phyloP scores from a whole-genome alignment of 1,284 basidiomycete species.

The Ustilago xerochloae region DNA sequence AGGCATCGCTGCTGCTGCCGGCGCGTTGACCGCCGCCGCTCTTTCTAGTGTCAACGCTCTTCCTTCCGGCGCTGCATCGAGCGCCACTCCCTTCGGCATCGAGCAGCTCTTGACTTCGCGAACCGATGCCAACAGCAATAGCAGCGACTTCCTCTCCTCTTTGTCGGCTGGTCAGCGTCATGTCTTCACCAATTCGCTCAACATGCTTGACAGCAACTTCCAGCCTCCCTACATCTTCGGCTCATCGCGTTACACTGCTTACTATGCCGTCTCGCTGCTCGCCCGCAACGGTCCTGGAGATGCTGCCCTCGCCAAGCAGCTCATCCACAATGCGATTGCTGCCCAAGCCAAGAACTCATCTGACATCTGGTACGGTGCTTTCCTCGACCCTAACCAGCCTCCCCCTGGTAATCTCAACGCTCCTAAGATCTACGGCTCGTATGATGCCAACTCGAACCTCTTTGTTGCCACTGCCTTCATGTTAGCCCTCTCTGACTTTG shows the following conservation, averaged over 20 bases:
- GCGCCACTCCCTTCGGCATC: background rate
- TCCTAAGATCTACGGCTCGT: slow-evolving; percentile 38
- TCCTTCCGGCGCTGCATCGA: background rate
- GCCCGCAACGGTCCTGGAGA: slow-evolving; percentile 37
- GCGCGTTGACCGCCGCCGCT: slow-evolving; percentile 3
- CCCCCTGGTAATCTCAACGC: slow-evolving; percentile 29
- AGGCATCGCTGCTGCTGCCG: slow-evolving; percentile 11
- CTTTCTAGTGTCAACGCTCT: slow-evolving; percentile 8
- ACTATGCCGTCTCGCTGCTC: slow-evolving; percentile 36
- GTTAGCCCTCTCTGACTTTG: slow-evolving; percentile 32
- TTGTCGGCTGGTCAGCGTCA: slow-evolving; percentile 27
- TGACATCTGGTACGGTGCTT: slow-evolving; percentile 40
- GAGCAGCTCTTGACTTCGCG: slow-evolving; percentile 17
- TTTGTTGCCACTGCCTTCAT: slow-evolving; percentile 43
- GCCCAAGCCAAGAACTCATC: slow-evolving; percentile 24
- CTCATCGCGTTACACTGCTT: slow-evolving; percentile 35
- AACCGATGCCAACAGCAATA: slow-evolving; percentile 4
- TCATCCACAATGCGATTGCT: slow-evolving; percentile 29
- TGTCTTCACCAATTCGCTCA: slow-evolving; percentile 19
- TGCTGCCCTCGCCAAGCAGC: slow-evolving; percentile 21
- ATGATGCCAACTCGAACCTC: slow-evolving; percentile 40
- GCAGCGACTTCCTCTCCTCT: slow-evolving; percentile 22
- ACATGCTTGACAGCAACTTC: slow-evolving; percentile 29
- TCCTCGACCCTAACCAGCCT: slow-evolving; percentile 33
- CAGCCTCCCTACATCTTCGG: slow-evolving; percentile 34